phyloP scores from a whole-genome alignment of 768 basidiomycete species.

The Suillus clintonianus region DNA sequence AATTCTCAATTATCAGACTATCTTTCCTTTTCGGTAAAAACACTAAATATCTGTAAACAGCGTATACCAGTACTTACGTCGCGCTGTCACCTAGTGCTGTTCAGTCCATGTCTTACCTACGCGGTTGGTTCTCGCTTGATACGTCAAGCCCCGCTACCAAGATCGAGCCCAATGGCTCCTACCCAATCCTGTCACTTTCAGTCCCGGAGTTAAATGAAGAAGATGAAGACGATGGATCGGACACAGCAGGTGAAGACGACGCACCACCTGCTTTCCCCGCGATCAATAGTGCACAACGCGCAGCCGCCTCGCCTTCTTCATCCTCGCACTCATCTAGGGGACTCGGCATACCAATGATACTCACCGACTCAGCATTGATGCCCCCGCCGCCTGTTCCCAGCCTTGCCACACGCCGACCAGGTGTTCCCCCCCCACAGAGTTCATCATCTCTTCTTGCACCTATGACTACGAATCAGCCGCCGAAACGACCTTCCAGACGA shows the following conservation, averaged over 20 bases:
- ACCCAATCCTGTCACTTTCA: neutral
- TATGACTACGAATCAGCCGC: slow-evolving; percentile 62
- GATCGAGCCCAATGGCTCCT: neutral
- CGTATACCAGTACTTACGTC: too few relatives aligned
- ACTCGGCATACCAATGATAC: slow-evolving; percentile 26
- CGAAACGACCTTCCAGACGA: slow-evolving; percentile 57
- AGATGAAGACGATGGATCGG: slow-evolving; percentile 40
- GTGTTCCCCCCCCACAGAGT: slow-evolving; percentile 25
- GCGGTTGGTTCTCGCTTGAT: slow-evolving; percentile 53
- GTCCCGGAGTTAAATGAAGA: slow-evolving; percentile 24
- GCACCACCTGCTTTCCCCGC: slow-evolving; percentile 75
- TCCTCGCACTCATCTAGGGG: slow-evolving; percentile 3
- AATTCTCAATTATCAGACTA: too few relatives aligned
- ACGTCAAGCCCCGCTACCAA: slow-evolving; percentile 11
- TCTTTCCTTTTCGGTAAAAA: too few relatives aligned
- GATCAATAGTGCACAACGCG: slow-evolving; percentile 70
- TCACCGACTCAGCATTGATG: slow-evolving; percentile 54
- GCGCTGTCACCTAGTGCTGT: neutral
- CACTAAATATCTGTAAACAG: too few relatives aligned
- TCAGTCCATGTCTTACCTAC: slow-evolving; percentile 49
- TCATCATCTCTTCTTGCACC: slow-evolving; percentile 56
- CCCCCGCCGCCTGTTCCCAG: slow-evolving; percentile 48
- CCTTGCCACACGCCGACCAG: slow-evolving; percentile 38
- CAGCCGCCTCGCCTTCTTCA: slow-evolving; percentile 27
- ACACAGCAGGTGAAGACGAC: slow-evolving; percentile 52